Evolutionary conservation across 768 basidiomycete species (phyloP).

Genomic region (Tephrocybe sp.): DNA sequence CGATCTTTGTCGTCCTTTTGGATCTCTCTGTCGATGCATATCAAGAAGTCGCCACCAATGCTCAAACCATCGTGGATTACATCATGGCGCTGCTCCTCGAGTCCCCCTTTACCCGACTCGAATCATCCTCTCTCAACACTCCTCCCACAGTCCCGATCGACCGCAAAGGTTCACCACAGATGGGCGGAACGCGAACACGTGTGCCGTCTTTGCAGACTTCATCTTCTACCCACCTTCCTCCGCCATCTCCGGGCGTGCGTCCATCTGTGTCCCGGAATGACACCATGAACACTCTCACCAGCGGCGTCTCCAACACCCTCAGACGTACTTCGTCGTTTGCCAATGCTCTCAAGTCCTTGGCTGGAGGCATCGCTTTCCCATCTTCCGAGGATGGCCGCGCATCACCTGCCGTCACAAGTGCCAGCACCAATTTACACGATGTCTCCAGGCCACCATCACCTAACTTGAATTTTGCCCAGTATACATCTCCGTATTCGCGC

Average conservation of each 20-base stretch:
- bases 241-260: slow-evolving; percentile 47
- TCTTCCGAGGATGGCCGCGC: slow-evolving; percentile 52
- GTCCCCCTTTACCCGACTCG: slow-evolving; percentile 80
- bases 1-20: slow-evolving; percentile 83
- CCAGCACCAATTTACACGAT: slow-evolving; percentile 31
- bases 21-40: slow-evolving; percentile 94
- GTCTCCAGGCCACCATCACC: slow-evolving; percentile 76
- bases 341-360: slow-evolving; percentile 67
- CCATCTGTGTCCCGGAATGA: slow-evolving; percentile 58
- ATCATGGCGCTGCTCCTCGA: slow-evolving; percentile 87
- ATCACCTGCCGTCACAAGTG: slow-evolving; percentile 28
- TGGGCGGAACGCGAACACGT: slow-evolving; percentile 42
- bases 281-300: slow-evolving; percentile 61
- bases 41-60: slow-evolving; percentile 87
- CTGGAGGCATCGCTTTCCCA: slow-evolving; percentile 73
- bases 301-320: slow-evolving; percentile 65
- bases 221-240: slow-evolving; percentile 38
- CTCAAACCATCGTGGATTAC: slow-evolving; percentile 91
- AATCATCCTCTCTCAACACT: slow-evolving; percentile 59
- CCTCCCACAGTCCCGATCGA: slow-evolving; percentile 47
- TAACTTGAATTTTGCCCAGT: slow-evolving; percentile 74
- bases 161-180: slow-evolving; percentile 30
- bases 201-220: slow-evolving; percentile 54
- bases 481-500: slow-evolving; percentile 72
- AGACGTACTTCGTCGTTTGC: slow-evolving; percentile 82